Percentiles rank a stretch among this genome's conserved stretches.
These are phyloP conservation scores for Soucietia sequanensis DNA, from an alignment of 805 yeast genomes.

Conservation along the genomic window DNA sequence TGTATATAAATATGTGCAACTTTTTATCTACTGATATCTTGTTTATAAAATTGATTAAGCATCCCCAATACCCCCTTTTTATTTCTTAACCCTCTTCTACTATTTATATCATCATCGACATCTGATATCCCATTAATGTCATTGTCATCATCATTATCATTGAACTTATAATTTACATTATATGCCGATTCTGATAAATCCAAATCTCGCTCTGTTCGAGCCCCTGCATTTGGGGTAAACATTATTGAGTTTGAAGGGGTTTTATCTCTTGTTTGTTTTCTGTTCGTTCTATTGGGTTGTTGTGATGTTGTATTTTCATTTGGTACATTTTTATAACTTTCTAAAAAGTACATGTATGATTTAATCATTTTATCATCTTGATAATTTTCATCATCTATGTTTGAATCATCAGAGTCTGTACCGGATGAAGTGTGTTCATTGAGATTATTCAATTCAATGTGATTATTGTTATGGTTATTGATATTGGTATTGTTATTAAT, in stretches of 20 bases:
- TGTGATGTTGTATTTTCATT: constrained; percentile 1
- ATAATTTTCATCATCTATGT: constrained; percentile 39
- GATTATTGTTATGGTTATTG: too few relatives aligned
- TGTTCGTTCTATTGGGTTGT: neutral
- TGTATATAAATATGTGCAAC: too few relatives aligned
- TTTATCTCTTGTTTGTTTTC: neutral
- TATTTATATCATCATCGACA: constrained; percentile 26
- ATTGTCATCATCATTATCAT: constrained; percentile 17
- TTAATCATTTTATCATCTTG: constrained; percentile 89
- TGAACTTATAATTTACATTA: constrained; percentile 23
- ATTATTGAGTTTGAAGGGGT: constrained; percentile 18
- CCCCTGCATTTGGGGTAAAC: neutral
- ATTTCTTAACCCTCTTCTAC: constrained; percentile 17
- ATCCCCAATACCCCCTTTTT: constrained; percentile 69
- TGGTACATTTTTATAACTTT: constrained; percentile 57
- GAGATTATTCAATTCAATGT: constrained; percentile 16
- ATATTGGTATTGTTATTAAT: too few relatives aligned
- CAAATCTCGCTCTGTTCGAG: constrained; percentile 1
- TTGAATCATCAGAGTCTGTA: constrained; percentile 27
- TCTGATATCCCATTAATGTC: constrained; percentile 29
- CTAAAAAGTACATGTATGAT: constrained; percentile 83
- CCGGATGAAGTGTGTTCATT: constrained; percentile 11
- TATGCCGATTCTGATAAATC: constrained; percentile 25
- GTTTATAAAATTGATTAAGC: constrained; percentile 75
- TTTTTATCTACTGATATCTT: constrained; percentile 31